Evolutionary conservation across 371 early-diverging fungal species (phyloP), one percentile per base, ranked within the genome.

Genomic region (Syncephalastrum sp.): DNA sequence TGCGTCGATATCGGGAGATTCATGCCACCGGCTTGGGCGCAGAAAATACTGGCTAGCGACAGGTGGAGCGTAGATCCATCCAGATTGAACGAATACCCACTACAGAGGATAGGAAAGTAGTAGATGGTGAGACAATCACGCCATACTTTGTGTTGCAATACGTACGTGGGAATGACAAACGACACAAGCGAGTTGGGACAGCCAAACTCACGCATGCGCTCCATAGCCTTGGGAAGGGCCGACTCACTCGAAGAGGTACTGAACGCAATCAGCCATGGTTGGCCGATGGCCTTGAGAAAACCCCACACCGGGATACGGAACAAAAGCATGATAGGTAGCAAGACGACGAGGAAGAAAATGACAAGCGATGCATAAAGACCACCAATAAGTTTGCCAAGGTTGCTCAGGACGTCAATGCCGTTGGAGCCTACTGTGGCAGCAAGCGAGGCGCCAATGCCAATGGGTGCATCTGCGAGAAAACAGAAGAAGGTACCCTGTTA

Each of bases 231-330:
- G 14, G 89, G 89, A 12, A 92, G 70, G 5, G 90, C 91, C 17
- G 91, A 87, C 67, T 92, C 92, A 51, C 89, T 89, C 10, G 90
- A 89, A 15, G 92, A 90, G n/a, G 91, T 89, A 56, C 89, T 84
- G 63, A 90, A 92, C n/a, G 91, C 91, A 64, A 92, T 82, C 43
- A 90, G 51, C 69, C 86, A 81, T 21, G 92, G 91, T 53, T 85
- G 79, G 14, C 68, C 69, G 25, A 88, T 75, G 13, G 82, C 74
- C 16, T 65, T 64, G 55, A 74, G 54, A 68, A 88, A 89, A 5
- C 79, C 79, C 25, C 72, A 41, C 19, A 89, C 57, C 3, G 87
- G 85, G 19, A 91, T 62, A 10, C 79, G 73, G 54, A 72, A 56
- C 8, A 89, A 41, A 7, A 89, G 59, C 69, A 85, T 69, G 61